Evolutionary conservation across 768 basidiomycete species (phyloP).

Genomic region (Podaxis mareebaensis): DNA sequence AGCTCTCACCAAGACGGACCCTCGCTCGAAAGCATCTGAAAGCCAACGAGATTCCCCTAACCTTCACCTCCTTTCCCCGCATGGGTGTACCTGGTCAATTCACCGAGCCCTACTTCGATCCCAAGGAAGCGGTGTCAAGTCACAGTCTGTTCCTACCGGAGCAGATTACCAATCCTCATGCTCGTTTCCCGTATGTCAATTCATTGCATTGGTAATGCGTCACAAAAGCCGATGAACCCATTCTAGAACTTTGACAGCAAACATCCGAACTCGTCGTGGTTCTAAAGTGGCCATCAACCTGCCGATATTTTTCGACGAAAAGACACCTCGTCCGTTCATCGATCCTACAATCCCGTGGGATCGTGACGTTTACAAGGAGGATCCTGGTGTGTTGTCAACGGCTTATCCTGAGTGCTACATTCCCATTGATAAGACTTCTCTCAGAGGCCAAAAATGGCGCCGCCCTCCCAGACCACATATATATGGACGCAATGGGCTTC

Average conservation of each 20-base stretch:
- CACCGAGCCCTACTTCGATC: slow-evolving; percentile 86
- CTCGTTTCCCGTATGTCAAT: slow-evolving; percentile 88
- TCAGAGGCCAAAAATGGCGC: slow-evolving; percentile 89
- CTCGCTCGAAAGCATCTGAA: slow-evolving; percentile 84
- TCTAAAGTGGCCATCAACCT: slow-evolving; percentile 96
- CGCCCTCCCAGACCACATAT: slow-evolving; percentile 88
- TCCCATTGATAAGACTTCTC: slow-evolving; percentile 9
- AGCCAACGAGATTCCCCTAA: slow-evolving; percentile 85
- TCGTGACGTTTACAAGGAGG: slow-evolving; percentile 80
- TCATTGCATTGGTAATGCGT: slow-evolving; percentile 16
- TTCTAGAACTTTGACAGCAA: slow-evolving; percentile 91
- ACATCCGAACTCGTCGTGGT: slow-evolving; percentile 87
- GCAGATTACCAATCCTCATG: slow-evolving; percentile 96
- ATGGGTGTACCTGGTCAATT: slow-evolving; percentile 88
- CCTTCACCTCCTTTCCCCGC: slow-evolving; percentile 94
- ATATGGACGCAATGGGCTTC: slow-evolving; percentile 99
- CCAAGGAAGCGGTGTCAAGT: slow-evolving; percentile 77
- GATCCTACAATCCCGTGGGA: slow-evolving; percentile 93
- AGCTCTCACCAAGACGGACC: slow-evolving; percentile 56
- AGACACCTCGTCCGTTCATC: slow-evolving; percentile 86
- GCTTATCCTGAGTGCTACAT: not conserved
- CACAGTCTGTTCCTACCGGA: slow-evolving; percentile 94
- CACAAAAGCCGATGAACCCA: slow-evolving; percentile 9
- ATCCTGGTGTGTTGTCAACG: slow-evolving; percentile 57
- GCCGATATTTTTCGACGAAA: slow-evolving; percentile 86